Conservation (phyloP, 345 rosid species). For the Hypericum perforatum region DNA sequence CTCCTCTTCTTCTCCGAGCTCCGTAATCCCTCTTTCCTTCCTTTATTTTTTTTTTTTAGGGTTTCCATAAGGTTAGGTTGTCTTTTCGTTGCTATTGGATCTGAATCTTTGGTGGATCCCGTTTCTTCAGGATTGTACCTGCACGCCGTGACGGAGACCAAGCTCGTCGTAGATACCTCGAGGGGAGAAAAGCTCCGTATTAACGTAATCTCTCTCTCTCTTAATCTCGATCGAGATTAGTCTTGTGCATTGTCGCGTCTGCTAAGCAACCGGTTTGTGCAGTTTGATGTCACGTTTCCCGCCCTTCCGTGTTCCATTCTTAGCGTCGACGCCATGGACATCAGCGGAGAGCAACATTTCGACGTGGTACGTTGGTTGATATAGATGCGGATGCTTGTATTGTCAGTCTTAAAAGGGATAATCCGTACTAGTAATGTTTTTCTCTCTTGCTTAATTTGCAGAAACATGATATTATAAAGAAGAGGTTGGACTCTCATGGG, state of each 20-base stretch:
- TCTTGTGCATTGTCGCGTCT: neutral
- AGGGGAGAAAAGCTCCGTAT: constrained; percentile 82
- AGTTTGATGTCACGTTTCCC: constrained; percentile 90
- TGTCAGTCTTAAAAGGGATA: too few species aligned
- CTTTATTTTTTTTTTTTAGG: neutral
- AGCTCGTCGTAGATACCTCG: constrained; percentile 93
- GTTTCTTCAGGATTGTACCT: constrained; percentile 54
- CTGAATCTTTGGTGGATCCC: neutral
- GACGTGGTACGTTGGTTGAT: constrained; percentile 55
- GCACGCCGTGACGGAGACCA: constrained; percentile 74
- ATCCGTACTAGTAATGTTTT: neutral
- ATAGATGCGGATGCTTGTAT: too few species aligned
- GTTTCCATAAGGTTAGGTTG: neutral
- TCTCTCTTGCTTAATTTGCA: constrained; percentile 23
- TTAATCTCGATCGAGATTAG: neutral
- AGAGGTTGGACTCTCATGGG: constrained; percentile 65
- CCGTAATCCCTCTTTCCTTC: constrained; percentile 28
- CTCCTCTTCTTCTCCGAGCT: constrained; percentile 97
- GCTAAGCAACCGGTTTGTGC: constrained; percentile 14
- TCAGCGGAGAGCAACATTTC: constrained; percentile 94
- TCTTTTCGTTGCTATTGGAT: neutral
- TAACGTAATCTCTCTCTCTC: constrained; percentile 44
- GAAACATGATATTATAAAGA: constrained; percentile 89
- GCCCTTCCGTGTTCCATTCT: constrained; percentile 87
- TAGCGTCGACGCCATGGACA: constrained; percentile 95